Base-by-base conservation (phyloP, 2,329 filamentous ascomycete genomes). In the Colletotrichum orbiculare region DNA sequence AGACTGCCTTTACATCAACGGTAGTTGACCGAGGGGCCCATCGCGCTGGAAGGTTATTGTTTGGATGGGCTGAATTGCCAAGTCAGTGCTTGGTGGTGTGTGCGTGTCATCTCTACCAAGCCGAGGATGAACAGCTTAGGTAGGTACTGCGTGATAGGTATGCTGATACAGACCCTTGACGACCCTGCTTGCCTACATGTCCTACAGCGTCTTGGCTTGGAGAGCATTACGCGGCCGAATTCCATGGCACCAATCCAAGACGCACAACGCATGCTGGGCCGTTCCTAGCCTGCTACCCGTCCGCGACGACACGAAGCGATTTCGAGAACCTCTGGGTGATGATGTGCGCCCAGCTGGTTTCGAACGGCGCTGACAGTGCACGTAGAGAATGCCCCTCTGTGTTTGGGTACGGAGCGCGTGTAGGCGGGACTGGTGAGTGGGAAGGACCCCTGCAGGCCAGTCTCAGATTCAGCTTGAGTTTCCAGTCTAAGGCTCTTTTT, bases 381-480 rank as follows among this genome's bases (percentile, higher is more conserved):
- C 25, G 3, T 25, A 5, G 25, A 25, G 25, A 5, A 25, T 25
- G 25, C 25, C 25, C 25, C 25, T 25, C 25, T 25, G 4, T 5
- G 25, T 25, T 25, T 25, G 3, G 4, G 25, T 25, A 25, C 25
- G 25, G 25, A 25, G 25, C 25, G 4, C 25, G 25, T 25, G 25
- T 41, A 42, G 42, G 39, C 25, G 54, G 54, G 37, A 13, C 41
- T 35, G 48, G 47, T n/a, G 47, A 53, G 38, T 48, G 41, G 37
- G 54, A 49, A 63, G 17, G 15, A 66, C 41, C 53, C 63, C 37
- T 58, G 59, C 48, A 42, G 60, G 47, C 25, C 47, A 52, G 63
- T 66, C 63, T 66, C 63, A 56, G 63, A 54, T 66, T 64, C 59
- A 64, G 54, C 63, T 64, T 41, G 38, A 53, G 58, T 63, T 54